phyloP scores from a whole-genome alignment of 169 alveolate species.

The Eimeria sp. region DNA sequence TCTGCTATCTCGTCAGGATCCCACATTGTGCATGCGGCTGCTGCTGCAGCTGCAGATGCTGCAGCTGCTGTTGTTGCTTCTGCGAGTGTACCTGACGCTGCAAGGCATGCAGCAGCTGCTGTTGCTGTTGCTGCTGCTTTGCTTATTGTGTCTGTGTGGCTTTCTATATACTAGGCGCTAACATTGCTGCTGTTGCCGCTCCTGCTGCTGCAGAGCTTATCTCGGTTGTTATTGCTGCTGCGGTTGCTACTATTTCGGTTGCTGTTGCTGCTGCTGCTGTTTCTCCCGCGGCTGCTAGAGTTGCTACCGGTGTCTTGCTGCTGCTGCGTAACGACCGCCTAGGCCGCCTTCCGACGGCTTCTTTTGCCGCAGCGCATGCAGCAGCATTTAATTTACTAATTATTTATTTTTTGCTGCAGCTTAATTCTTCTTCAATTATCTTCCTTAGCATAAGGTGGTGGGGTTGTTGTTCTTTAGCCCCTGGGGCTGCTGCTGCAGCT shows the following conservation, averaged over 20 bases:
- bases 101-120: background rate
- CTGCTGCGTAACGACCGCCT: slow-evolving; percentile 2
- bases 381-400: background rate
- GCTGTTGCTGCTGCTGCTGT: slow-evolving; percentile 12
- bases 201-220: slow-evolving; percentile 25
- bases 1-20: background rate
- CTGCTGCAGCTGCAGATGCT: too few species aligned
- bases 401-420: too few species aligned
- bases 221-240: slow-evolving; percentile 5
- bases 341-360: too few species aligned
- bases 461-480: too few species aligned
- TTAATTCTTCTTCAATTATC: too few species aligned
- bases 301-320: background rate
- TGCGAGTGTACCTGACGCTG: background rate
- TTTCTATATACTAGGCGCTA: too few species aligned
- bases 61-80: background rate
- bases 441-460: too few species aligned
- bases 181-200: slow-evolving; percentile 56
- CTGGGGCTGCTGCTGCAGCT: too few species aligned
- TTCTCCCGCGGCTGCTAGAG: too few species aligned
- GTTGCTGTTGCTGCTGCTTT: too few species aligned
- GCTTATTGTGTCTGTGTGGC: too few species aligned
- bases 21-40: background rate
- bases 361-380: background rate
- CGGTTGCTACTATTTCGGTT: slow-evolving; percentile 7